Conservation (phyloP, 2,329 filamentous ascomycete species). For the Phyllosticta capitalensis region DNA sequence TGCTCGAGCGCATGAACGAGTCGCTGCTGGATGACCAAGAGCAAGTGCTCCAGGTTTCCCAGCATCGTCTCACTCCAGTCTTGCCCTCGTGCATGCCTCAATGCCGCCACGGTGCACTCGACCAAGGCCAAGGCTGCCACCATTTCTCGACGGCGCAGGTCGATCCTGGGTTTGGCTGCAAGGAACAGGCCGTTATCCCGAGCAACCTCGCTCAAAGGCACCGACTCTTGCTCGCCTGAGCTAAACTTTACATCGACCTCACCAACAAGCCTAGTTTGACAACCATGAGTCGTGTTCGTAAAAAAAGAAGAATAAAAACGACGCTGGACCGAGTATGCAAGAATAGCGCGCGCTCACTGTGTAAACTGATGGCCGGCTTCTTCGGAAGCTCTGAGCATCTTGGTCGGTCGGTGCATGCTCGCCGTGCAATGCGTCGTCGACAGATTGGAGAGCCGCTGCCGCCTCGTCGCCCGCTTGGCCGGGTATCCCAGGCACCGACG, state of each 20-base stretch:
- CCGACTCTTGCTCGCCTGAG: not conserved
- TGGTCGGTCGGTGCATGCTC: not conserved
- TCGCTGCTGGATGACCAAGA: not conserved
- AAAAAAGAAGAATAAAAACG: not conserved
- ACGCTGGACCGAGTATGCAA: not conserved
- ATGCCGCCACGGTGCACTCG: constrained; percentile 2
- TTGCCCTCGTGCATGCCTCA: not conserved
- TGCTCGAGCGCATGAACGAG: not conserved
- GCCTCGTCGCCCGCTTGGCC: not conserved
- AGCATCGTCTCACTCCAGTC: not conserved
- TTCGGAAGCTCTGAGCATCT: not conserved
- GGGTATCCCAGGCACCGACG: not conserved
- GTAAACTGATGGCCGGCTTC: not conserved
- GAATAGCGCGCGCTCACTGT: not conserved
- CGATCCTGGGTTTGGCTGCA: not conserved
- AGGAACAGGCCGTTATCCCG: not conserved
- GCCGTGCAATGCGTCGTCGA: not conserved
- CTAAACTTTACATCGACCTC: constrained; percentile 9
- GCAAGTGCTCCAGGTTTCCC: not conserved
- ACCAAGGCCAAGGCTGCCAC: not conserved
- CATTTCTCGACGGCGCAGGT: not conserved
- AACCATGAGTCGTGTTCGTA: not conserved
- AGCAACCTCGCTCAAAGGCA: not conserved
- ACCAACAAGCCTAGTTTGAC: not conserved
- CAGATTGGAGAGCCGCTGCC: not conserved